Evolutionary conservation across 768 basidiomycete genomes (phyloP).

Genomic region (Clathrus columnatus): DNA sequence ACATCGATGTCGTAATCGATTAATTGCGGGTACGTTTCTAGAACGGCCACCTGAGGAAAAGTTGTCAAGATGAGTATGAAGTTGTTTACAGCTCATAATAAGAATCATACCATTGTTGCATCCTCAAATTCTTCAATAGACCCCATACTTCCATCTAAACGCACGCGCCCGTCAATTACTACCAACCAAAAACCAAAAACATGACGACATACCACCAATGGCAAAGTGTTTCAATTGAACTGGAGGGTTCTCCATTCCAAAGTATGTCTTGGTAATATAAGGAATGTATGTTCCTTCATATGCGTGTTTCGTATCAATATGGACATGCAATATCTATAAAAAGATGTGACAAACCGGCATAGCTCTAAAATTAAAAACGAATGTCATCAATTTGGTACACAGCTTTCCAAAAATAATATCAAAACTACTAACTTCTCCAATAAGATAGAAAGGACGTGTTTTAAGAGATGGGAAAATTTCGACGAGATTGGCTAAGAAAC

Average conservation of each 20-base stretch:
- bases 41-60: slow-evolving; percentile 39
- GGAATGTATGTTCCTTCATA: slow-evolving; percentile 33
- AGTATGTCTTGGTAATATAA: slow-evolving; percentile 68
- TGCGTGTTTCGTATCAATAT: slow-evolving; percentile 30
- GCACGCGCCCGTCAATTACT: background rate
- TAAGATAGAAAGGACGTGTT: slow-evolving; percentile 56
- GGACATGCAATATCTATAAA: no score
- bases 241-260: slow-evolving; percentile 52
- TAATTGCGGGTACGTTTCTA: slow-evolving; percentile 69
- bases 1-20: slow-evolving; percentile 64
- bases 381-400: background rate
- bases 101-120: slow-evolving; percentile 40
- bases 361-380: slow-evolving; percentile 29
- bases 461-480: slow-evolving; percentile 65
- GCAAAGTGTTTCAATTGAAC: slow-evolving; percentile 59
- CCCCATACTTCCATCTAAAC: slow-evolving; percentile 45
- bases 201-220: slow-evolving; percentile 35
- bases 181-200: background rate
- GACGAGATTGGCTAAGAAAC: slow-evolving; percentile 61
- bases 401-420: background rate
- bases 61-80: background rate
- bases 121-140: slow-evolving; percentile 42
- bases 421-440: slow-evolving; percentile 42
- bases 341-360: slow-evolving; percentile 43
- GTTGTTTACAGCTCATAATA: slow-evolving; percentile 1